Percentiles rank a stretch among this genome's conserved stretches.
These are phyloP conservation scores for Fusarium nanum DNA, from an alignment of 2,329 filamentous ascomycete genomes.

Conservation along the genomic window DNA sequence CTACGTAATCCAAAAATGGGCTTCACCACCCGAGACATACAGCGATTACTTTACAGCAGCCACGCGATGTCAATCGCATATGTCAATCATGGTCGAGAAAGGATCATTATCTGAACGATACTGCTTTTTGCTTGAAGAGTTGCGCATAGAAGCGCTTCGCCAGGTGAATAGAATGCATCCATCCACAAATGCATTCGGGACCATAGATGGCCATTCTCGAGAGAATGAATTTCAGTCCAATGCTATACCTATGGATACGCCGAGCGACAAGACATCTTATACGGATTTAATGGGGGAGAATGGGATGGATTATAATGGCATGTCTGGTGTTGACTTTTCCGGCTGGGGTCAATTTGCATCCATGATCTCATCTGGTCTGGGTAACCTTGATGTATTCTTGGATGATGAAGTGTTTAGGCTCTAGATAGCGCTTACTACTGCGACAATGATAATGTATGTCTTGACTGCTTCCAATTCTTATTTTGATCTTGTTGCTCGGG, in stretches of 20 bases:
- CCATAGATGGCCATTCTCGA: conserved; percentile 4
- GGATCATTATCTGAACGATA: conserved; percentile 40
- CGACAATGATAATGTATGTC: rapidly evolving
- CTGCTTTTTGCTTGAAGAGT: conserved; percentile 40
- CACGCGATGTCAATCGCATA: conserved; percentile 39
- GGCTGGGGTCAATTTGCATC: conserved; percentile 45
- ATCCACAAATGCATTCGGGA: conserved; percentile 2
- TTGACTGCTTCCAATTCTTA: not conserved
- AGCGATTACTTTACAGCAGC: conserved; percentile 37
- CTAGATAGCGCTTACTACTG: not conserved
- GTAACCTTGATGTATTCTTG: conserved; percentile 43
- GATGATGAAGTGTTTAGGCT: conserved; percentile 38
- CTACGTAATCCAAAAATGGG: conserved; percentile 44
- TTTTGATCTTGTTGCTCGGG: not conserved
- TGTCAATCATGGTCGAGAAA: conserved; percentile 41
- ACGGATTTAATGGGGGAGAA: conserved; percentile 39
- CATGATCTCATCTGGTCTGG: conserved; percentile 44
- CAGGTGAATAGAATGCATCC: conserved; percentile 40
- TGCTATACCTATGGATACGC: conserved; percentile 24
- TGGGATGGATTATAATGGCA: conserved; percentile 40
- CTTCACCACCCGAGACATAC: conserved; percentile 36
- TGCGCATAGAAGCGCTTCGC: conserved; percentile 39
- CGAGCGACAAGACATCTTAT: conserved; percentile 35
- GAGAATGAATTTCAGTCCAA: conserved; percentile 25
- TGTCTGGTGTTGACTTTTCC: conserved; percentile 35